phyloP scores from a whole-genome alignment of 306 rosid genomes.

The Citrullus colocynthis region DNA sequence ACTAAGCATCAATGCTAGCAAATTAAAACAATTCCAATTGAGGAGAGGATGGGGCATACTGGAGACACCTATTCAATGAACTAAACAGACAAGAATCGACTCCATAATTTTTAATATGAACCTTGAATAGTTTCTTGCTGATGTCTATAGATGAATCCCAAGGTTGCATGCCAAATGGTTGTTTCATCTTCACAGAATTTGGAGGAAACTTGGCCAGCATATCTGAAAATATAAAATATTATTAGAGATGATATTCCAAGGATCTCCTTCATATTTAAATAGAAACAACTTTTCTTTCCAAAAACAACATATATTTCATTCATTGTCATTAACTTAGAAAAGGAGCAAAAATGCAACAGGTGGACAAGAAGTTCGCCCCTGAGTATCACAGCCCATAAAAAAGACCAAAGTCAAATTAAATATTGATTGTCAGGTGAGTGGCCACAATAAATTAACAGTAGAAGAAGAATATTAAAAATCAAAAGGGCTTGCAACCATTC shows the following conservation, averaged over 20 bases:
- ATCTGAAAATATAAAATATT: slow-evolving; percentile 35
- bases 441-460: background rate
- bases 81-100: background rate
- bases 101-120: slow-evolving; percentile 9
- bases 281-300: background rate
- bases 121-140: slow-evolving; percentile 90
- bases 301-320: background rate
- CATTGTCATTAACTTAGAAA: background rate
- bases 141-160: slow-evolving; percentile 78
- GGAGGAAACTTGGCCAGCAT: slow-evolving; percentile 76
- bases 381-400: background rate
- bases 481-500: background rate
- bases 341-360: background rate
- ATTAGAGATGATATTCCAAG: slow-evolving; percentile 9
- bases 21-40: background rate
- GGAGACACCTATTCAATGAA: background rate
- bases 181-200: slow-evolving; percentile 76
- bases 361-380: background rate
- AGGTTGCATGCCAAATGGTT: slow-evolving; percentile 68
- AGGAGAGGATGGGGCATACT: background rate
- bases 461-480: background rate
- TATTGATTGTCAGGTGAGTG: background rate
- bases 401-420: background rate
- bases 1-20: background rate
- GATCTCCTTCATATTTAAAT: slow-evolving; percentile 5